phyloP scores from a whole-genome alignment of 192 early-diverging fungal species.

The Backusella tarrabulga region DNA sequence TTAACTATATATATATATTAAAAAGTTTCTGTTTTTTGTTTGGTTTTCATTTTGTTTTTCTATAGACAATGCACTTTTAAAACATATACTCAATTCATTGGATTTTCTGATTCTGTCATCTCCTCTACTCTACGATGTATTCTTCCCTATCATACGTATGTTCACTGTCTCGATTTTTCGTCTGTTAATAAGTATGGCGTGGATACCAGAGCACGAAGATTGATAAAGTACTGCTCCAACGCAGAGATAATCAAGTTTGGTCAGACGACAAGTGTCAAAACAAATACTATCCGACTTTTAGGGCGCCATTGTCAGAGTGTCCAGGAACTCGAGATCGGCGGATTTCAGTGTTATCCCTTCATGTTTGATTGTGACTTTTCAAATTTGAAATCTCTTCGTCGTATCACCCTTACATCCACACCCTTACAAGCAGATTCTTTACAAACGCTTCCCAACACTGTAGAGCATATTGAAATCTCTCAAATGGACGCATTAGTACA shows the following conservation, averaged over 20 bases:
- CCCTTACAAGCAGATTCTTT: neutral
- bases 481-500: slow-evolving; percentile 1
- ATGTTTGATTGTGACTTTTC: slow-evolving; percentile 13
- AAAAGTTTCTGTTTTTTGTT: neutral
- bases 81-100: neutral
- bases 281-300: neutral
- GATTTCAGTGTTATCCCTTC: neutral
- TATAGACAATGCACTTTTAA: neutral
- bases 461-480: neutral
- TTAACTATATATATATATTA: neutral
- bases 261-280: neutral
- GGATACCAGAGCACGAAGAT: neutral
- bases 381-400: neutral
- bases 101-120: neutral
- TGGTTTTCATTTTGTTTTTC: neutral
- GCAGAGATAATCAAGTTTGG: neutral
- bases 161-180: neutral
- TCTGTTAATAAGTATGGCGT: slow-evolving; percentile 8
- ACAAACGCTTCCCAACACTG: neutral
- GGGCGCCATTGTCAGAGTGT: neutral
- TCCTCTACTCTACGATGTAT: neutral
- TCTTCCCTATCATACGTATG: neutral
- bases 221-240: neutral
- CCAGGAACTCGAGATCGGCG: neutral
- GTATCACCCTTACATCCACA: neutral